Evolutionary conservation across 2,329 filamentous ascomycete species (phyloP), one percentile per base, ranked within the genome.

Genomic region (Coniochaeta pulveracea): DNA sequence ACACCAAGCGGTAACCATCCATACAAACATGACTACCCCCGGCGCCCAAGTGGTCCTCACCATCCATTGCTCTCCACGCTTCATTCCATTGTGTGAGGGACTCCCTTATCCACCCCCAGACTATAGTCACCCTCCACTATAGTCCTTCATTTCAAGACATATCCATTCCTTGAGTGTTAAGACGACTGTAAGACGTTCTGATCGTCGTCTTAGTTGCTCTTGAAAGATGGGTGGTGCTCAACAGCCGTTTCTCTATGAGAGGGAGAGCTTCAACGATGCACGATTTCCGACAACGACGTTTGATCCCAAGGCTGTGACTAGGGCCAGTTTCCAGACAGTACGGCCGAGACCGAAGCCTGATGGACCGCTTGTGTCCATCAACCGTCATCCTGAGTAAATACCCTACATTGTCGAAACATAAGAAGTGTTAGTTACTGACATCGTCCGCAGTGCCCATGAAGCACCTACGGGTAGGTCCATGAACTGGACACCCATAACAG

Each of bases 241-340:
- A 24, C 57, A 55, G 56, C 84, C 84, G 35, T 91, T 80, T 61
- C 68, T 89, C 56, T 91, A 91, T 58, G 70, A 76, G 39, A 47
- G 58, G 47, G 63, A 52, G 56, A 69, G 41, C 52, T 37, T 37
- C 26, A 50, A 64, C 46, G 66, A 74, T 50, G 59, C 64, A 30
- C 67, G 68, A 45, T 69, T 69, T 41, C 69, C 60, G 51, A 60
- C 55, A 54, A 61, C 48, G 48, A 60, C 53, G n/a, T 93, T 93
- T 57, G 86, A 95, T 48, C 88, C 89, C 31, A 93, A 88, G 55
- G 81, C 83, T 38, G 71, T 86, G 31, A 88, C 85, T 15, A 72
- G 85, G 50, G 81, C 84, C 40, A 89, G 82, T 58, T 83, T 74
- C 64, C 63, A 75, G 48, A 70, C 74, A 10, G 72, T 73, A 34